These are phyloP conservation scores for Cytidiella melzeri DNA, from an alignment of 768 basidiomycete genomes.

Conservation along the genomic window DNA sequence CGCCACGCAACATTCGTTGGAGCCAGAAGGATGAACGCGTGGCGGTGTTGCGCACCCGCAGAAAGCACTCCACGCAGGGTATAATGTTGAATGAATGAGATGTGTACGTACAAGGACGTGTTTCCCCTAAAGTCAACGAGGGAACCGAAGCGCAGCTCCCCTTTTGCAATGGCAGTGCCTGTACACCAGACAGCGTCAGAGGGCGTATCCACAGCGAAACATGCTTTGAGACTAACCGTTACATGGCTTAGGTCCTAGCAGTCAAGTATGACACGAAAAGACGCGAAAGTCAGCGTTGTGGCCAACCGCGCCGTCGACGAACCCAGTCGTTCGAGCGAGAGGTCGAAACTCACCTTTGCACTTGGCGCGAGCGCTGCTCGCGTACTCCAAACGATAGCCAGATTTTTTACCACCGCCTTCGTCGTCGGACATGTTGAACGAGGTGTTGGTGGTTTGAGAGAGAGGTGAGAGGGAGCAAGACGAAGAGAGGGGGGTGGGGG, in stretches of 20 bases:
- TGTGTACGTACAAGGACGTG: slow-evolving; percentile 50
- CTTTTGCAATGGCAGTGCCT: slow-evolving; percentile 74
- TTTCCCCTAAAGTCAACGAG: slow-evolving; percentile 70
- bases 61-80: too few relatives aligned
- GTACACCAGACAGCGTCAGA: slow-evolving; percentile 21
- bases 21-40: too few relatives aligned
- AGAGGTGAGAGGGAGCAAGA: slow-evolving; percentile 15
- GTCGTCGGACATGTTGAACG: slow-evolving; percentile 30
- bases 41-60: too few relatives aligned
- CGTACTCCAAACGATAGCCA: slow-evolving; percentile 79
- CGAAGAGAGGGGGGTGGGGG: slow-evolving; percentile 15
- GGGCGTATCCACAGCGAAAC: slow-evolving; percentile 5
- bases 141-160: slow-evolving; percentile 63
- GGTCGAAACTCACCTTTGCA: slow-evolving; percentile 62
- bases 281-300: slow-evolving; percentile 20
- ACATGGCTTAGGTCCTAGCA: slow-evolving; percentile 72
- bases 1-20: too few relatives aligned
- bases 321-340: slow-evolving; percentile 13
- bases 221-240: slow-evolving; percentile 36
- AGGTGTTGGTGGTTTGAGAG: slow-evolving; percentile 3
- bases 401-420: slow-evolving; percentile 39
- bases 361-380: slow-evolving; percentile 58
- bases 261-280: slow-evolving; percentile 22
- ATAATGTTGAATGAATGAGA: too few relatives aligned
- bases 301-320: slow-evolving; percentile 5